These are phyloP conservation scores for Suillus ampliporus DNA, from an alignment of 768 basidiomycete genomes.

Conservation along the genomic window DNA sequence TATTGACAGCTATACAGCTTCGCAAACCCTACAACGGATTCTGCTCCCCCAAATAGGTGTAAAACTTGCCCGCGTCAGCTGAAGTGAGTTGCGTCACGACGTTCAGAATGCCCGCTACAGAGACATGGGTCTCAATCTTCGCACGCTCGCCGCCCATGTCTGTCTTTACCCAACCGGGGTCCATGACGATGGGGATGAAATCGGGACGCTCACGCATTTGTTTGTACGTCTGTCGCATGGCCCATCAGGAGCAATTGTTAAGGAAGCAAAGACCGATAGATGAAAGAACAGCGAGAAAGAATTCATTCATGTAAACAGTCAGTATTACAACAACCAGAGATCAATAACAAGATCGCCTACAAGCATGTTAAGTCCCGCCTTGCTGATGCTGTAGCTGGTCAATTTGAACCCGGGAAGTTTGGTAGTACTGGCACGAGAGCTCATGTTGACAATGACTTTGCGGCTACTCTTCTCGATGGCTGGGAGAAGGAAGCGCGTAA, in stretches of 20 bases:
- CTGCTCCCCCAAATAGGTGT: conserved; percentile 8
- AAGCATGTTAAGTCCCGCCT: conserved; percentile 19
- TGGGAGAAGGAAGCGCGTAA: conserved; percentile 40
- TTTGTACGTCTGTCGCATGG: conserved; percentile 13
- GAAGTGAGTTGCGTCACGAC: conserved; percentile 7
- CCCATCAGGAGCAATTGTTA: background rate
- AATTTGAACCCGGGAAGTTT: conserved; percentile 11
- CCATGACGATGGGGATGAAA: conserved; percentile 74
- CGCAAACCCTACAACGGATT: conserved; percentile 11
- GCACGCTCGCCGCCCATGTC: conserved; percentile 44
- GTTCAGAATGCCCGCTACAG: conserved; percentile 30
- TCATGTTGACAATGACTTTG: conserved; percentile 43
- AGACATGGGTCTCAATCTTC: conserved; percentile 35
- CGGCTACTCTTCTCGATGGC: conserved; percentile 38
- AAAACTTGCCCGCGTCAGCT: conserved; percentile 19
- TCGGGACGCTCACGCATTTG: conserved; percentile 22
- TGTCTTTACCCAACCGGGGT: conserved; percentile 90
- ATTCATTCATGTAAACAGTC: background rate
- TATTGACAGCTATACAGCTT: conserved; percentile 3
- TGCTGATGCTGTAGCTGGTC: conserved; percentile 22
- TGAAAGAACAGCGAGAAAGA: background rate
- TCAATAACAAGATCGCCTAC: conserved; percentile 22
- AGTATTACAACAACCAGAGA: conserved; percentile 11
- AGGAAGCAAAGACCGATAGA: background rate
- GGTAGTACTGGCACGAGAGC: conserved; percentile 40